phyloP scores from a whole-genome alignment of 306 rosid genomes.

The Dryas alaskensis region DNA sequence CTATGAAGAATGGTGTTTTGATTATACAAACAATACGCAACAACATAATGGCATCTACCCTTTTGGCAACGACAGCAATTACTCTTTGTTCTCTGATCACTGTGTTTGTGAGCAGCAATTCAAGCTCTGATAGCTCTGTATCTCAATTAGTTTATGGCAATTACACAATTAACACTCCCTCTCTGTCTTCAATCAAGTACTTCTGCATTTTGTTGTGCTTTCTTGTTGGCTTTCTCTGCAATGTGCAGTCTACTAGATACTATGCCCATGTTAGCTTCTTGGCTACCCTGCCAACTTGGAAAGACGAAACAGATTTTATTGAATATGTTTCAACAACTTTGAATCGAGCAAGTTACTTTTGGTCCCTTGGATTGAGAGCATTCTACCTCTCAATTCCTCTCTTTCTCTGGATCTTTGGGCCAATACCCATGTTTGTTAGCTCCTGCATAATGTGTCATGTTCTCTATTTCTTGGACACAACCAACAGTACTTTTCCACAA shows the following conservation, averaged over 20 bases:
- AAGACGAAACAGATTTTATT: conserved; percentile 41
- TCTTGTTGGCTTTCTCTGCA: conserved; percentile 77
- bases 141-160: conserved; percentile 20
- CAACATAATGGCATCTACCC: conserved; percentile 44
- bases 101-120: conserved; percentile 40
- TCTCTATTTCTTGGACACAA: conserved; percentile 42
- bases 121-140: conserved; percentile 28
- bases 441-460: conserved; percentile 25
- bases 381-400: conserved; percentile 40
- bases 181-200: conserved; percentile 46
- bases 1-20: conserved; percentile 38
- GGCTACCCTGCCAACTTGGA: conserved; percentile 63
- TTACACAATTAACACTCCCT: conserved; percentile 9
- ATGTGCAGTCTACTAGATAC: conserved; percentile 77
- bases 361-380: conserved; percentile 48
- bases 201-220: conserved; percentile 69
- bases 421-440: conserved; percentile 31
- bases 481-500: conserved; percentile 53
- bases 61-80: conserved; percentile 43
- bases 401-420: conserved; percentile 42
- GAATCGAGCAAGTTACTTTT: conserved; percentile 67
- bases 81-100: conserved; percentile 35
- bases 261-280: conserved; percentile 81
- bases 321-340: conserved; percentile 41
- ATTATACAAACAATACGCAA: conserved; percentile 44